A percentile compares a stretch with the other conserved stretches of the same genome.
These are phyloP conservation scores for Phellinidium pouzarii DNA, from an alignment of 1,284 basidiomycete genomes.

Conservation along the genomic window DNA sequence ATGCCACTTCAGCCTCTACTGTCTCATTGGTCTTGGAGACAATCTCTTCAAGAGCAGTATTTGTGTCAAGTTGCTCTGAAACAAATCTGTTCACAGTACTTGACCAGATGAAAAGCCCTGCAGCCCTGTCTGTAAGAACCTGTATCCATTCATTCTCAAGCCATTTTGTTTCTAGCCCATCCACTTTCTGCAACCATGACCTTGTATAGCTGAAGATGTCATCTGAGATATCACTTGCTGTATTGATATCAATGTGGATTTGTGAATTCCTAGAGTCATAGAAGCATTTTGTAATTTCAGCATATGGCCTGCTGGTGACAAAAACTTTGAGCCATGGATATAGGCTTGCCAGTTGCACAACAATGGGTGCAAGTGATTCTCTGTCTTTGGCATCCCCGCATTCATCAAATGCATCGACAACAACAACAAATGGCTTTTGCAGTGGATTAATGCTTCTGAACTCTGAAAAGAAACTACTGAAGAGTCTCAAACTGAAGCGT, in stretches of 20 bases:
- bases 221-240: neutral
- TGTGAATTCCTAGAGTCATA: neutral
- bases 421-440: neutral
- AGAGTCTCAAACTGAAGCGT: neutral
- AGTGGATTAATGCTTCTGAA: neutral
- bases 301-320: slow-evolving; percentile 1
- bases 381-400: neutral
- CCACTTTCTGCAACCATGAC: neutral
- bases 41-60: neutral
- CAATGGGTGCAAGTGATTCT: neutral
- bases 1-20: neutral
- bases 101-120: slow-evolving; percentile 9
- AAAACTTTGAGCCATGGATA: neutral
- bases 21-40: neutral
- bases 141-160: neutral
- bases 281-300: neutral
- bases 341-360: neutral
- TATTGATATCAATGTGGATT: neutral
- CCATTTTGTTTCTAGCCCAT: too few species aligned
- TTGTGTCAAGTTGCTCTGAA: neutral
- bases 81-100: neutral
- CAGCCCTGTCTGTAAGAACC: neutral
- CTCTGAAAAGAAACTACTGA: neutral
- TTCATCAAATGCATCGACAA: slow-evolving; percentile 10
- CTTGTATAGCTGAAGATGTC: neutral